These are phyloP conservation scores for Xylariaceae sp. DNA, from an alignment of 2,329 filamentous ascomycete species.

Conservation along the genomic window DNA sequence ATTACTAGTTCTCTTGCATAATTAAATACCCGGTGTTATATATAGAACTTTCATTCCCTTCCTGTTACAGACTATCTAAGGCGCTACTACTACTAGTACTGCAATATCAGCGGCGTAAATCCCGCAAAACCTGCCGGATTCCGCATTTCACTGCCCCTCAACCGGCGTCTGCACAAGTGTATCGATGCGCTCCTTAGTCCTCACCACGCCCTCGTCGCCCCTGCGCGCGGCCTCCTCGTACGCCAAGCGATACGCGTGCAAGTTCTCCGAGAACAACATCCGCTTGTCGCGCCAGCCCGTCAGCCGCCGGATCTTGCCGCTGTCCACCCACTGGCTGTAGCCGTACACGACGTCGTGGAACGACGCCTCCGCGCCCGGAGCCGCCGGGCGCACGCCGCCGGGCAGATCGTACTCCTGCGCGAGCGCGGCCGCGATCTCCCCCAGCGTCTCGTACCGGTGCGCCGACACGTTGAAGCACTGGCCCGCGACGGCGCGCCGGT, in stretches of 20 bases:
- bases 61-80: no score
- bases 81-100: no score
- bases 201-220: slow-evolving; percentile 33
- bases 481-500: slow-evolving; percentile 38
- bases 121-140: no score
- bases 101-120: no score
- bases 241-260: slow-evolving; percentile 41
- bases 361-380: slow-evolving; percentile 5
- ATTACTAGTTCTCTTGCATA: no score
- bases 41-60: no score
- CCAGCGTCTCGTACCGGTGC: slow-evolving; percentile 47
- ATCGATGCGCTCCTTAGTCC: slow-evolving; percentile 23
- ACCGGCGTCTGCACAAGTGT: background rate
- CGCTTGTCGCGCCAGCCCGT: slow-evolving; percentile 46
- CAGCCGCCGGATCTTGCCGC: slow-evolving; percentile 43
- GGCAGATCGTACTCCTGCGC: slow-evolving; percentile 44
- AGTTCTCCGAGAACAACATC: slow-evolving; percentile 41
- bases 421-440: slow-evolving; percentile 43
- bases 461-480: slow-evolving; percentile 52
- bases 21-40: no score
- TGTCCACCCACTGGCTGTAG: slow-evolving; percentile 47
- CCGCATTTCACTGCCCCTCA: no score
- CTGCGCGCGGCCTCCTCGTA: slow-evolving; percentile 40
- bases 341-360: slow-evolving; percentile 33
- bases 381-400: slow-evolving; percentile 33